These are phyloP conservation scores for Candida vartiovaarae DNA, from an alignment of 805 yeast genomes.

Conservation along the genomic window DNA sequence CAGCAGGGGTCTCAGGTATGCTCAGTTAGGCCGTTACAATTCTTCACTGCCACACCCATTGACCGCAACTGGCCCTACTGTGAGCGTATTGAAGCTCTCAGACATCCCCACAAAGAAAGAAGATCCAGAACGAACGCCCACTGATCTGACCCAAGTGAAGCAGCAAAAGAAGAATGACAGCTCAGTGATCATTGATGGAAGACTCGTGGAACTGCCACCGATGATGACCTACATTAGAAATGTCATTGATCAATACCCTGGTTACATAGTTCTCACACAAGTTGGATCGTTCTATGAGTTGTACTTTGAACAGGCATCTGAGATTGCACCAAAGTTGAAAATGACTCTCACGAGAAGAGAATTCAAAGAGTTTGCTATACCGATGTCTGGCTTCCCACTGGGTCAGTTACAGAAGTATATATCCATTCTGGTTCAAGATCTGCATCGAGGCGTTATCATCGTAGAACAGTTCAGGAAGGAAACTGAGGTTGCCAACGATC, in stretches of 20 bases:
- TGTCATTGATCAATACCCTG: conserved; percentile 39
- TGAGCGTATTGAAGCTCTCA: conserved; percentile 3
- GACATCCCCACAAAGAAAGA: conserved; percentile 5
- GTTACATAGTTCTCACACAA: conserved; percentile 62
- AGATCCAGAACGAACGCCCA: not conserved
- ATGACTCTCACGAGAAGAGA: conserved; percentile 58
- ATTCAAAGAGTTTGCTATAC: conserved; percentile 37
- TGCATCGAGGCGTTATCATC: conserved; percentile 68
- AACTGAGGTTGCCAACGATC: conserved; percentile 24
- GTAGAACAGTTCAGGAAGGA: conserved; percentile 54
- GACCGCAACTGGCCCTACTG: not conserved
- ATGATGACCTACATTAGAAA: conserved; percentile 30
- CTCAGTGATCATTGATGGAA: not conserved
- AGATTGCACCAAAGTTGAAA: conserved; percentile 63
- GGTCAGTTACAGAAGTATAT: conserved; percentile 65
- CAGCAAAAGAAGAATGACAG: not conserved
- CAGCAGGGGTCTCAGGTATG: no score
- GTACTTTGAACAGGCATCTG: conserved; percentile 82
- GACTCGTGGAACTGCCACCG: conserved; percentile 24
- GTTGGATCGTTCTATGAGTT: conserved; percentile 86
- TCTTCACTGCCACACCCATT: no score
- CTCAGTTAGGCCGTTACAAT: no score
- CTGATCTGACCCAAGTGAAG: not conserved
- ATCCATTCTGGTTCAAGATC: conserved; percentile 62
- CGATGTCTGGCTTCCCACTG: conserved; percentile 92